Conservation (phyloP, 2,329 filamentous ascomycete genomes). For the Paramyrothecium roridum region DNA sequence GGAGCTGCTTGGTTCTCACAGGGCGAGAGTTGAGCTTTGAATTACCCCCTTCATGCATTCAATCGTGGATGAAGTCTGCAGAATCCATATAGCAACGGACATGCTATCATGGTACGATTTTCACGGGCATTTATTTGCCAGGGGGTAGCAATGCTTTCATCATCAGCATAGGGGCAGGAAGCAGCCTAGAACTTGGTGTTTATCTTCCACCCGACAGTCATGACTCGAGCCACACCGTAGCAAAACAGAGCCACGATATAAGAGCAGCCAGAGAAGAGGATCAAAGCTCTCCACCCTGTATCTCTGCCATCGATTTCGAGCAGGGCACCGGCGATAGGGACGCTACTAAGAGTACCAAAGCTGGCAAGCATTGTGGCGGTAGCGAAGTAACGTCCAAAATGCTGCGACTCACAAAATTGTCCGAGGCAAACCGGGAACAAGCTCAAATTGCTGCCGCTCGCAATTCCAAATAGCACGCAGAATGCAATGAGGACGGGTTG, state of each 20-base stretch:
- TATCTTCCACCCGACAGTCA: conserved; percentile 32
- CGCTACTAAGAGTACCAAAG: conserved; percentile 58
- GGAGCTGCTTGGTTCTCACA: not conserved
- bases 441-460: conserved; percentile 73
- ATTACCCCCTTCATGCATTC: no score
- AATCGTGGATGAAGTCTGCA: no score
- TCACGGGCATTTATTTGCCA: no score
- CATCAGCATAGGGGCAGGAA: not conserved
- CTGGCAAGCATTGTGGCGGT: conserved; percentile 76
- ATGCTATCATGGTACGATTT: no score
- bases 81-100: no score
- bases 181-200: conserved; percentile 6
- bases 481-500: conserved; percentile 64
- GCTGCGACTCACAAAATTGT: conserved; percentile 71
- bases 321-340: conserved; percentile 38
- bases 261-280: conserved; percentile 33
- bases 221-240: conserved; percentile 27
- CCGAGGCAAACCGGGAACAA: conserved; percentile 78
- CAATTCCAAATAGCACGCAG: conserved; percentile 72
- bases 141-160: no score
- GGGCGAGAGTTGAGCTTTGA: not conserved
- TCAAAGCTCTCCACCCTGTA: conserved; percentile 32
- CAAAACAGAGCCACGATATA: conserved; percentile 15
- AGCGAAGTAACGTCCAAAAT: conserved; percentile 74
- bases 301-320: conserved; percentile 24